Base-by-base conservation (phyloP, 805 yeast species). In the Sungouiella blattae region DNA sequence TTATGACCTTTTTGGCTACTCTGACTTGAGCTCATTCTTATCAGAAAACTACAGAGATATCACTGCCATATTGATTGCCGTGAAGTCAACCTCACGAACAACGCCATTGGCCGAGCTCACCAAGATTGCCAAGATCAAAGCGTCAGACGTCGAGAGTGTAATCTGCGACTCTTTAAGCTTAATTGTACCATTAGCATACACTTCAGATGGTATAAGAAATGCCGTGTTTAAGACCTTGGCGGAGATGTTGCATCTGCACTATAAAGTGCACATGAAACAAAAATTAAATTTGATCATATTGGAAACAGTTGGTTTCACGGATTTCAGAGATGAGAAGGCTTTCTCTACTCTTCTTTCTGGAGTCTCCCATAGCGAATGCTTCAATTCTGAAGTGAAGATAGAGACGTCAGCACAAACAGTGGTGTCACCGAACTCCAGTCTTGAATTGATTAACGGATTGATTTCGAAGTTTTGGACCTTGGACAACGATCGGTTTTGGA, bases 111-210 rank as follows among this genome's bases (percentile, higher is more conserved):
- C 11, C 21, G 32, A 43, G 24, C 12, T 45, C 44, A 16, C 34
- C 32, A 4, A 33, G 18, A n/a, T 49, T 49, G n/a, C 50, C 6
- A 33, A 39, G 15, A 16, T 44, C 5, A 54, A 42, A 12, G 27
- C 35, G 1, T 28, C 46, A 1, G 51, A 49, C 13, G 8, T 32
- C 3, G 28, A 36, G 13, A 36, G 56, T 9, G 22, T 70, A 7
- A 41, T 60, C 6, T 39, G 45, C 4, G 66, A 63, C 8, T 51
- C 71, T 18, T 35, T 72, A 5, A 54, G 74, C 0, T 36, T 58
- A n/a, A 45, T 66, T 0, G 55, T 78, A 1, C 67, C 81, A 0
- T 44, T 76, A 14, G 56, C 77, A 0, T 75, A 59, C 41, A 53
- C 73, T 0, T 53, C 51, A 11, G 52, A 51, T 22, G 77, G 78